Evolutionary conservation across 257 asterid genomes (phyloP), one percentile per base, ranked within the genome.

Genomic region (Fraxinus cuspidata): DNA sequence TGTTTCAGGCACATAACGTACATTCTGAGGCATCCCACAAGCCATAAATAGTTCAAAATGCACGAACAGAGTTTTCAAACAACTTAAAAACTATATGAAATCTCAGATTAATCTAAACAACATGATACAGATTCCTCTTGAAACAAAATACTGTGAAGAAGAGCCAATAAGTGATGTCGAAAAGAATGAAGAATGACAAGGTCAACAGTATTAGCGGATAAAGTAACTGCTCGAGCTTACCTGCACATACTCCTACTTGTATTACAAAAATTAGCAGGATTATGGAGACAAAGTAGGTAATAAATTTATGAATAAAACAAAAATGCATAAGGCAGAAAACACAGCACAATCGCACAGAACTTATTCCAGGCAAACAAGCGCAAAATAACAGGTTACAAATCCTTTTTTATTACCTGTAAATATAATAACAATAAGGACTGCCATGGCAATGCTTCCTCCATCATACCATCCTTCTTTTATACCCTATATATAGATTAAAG

Each of bases 401-500:
- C 51, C 18, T 11, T 42, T 42, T 2, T 28, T 76, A 38, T 42
- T 91, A 95, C 99, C 93, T 85, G 99, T 95, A 75, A 95, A 92
- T 60, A 87, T 73, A 56, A 93, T 92, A 78, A 95, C 98, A 53
- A 95, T 87, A 73, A 95, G 68, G 80, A 95, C 98, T 28, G 99
- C 99, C 83, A 95, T 66, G 29, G 93, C 90, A 82, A 95, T 95
- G 88, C 98, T 95, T 83, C 99, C 99, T 79, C 99, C 99, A 86
- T 95, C 99, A 83, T 95, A 95, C 99, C 99, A 95, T 81, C 99
- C 99, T 85, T 93, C 96, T 88, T 90, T 87, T 71, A 91, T 87
- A 79, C 99, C 99, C 99, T 95, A 77, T 72, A 79, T 29, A 78
- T 47, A 78, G 49, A 53, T 74, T 47, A 78, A 60, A 51, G 37